phyloP scores from a whole-genome alignment of 352 stramenopile genomes.

The Paralagenidium karlingii region DNA sequence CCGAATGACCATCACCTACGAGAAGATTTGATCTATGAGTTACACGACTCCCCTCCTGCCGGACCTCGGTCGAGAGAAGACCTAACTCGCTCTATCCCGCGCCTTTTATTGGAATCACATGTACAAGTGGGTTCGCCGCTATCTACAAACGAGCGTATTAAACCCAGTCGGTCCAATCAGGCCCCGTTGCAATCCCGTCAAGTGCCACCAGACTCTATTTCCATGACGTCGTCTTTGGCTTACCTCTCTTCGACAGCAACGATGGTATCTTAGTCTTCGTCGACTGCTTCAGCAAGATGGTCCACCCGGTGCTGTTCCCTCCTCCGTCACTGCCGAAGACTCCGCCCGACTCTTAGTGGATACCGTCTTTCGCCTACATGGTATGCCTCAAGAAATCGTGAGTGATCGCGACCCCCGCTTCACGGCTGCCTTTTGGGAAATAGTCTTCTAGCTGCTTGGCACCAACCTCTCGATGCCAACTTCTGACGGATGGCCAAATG shows the following conservation, averaged over 20 bases:
- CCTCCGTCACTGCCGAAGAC: neutral
- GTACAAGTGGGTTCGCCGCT: constrained; percentile 14
- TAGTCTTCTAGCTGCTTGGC: constrained; percentile 3
- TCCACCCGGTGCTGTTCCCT: constrained; percentile 1
- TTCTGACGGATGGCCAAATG: constrained; percentile 2
- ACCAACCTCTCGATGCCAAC: constrained; percentile 1
- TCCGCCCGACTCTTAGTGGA: constrained; percentile 8
- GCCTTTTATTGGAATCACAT: constrained; percentile 12
- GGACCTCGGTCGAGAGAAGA: constrained; percentile 12
- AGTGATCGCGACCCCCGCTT: constrained; percentile 10
- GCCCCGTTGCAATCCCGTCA: neutral
- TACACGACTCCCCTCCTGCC: constrained; percentile 2
- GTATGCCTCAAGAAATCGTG: constrained; percentile 7
- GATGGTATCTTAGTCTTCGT: constrained; percentile 4
- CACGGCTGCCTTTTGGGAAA: constrained; percentile 4
- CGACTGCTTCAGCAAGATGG: constrained; percentile 6
- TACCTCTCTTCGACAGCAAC: constrained; percentile 2
- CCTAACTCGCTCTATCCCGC: constrained; percentile 5
- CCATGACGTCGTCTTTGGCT: constrained; percentile 4
- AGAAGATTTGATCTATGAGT: constrained; percentile 8
- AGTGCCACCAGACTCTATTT: neutral
- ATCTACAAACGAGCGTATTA: constrained; percentile 10
- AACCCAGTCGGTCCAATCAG: constrained; percentile 9
- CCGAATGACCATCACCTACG: no score
- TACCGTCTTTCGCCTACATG: constrained; percentile 8